phyloP scores from a whole-genome alignment of 768 basidiomycete genomes.

The Suillus bovinus region DNA sequence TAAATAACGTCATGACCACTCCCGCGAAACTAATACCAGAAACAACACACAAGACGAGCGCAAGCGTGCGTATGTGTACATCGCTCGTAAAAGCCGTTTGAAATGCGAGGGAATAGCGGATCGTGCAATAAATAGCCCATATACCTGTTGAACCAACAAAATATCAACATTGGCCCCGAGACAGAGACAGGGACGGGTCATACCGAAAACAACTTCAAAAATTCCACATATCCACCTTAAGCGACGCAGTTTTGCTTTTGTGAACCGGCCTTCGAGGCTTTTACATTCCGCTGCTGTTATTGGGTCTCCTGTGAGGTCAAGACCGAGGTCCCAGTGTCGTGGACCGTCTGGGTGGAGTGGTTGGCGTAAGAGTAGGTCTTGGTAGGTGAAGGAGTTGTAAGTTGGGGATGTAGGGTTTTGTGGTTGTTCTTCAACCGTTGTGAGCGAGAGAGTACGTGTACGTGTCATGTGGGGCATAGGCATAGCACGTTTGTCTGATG shows the following conservation, averaged over 20 bases:
- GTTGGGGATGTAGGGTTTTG: constrained; percentile 19
- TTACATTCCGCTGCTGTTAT: constrained; percentile 33
- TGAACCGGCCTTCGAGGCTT: constrained; percentile 26
- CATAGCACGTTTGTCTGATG: constrained; percentile 25
- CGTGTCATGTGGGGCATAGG: not conserved
- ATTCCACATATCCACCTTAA: constrained; percentile 29
- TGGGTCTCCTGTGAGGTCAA: constrained; percentile 33
- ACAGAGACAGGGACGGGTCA: constrained; percentile 14
- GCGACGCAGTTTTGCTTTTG: constrained; percentile 35
- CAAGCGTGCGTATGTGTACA: constrained; percentile 31
- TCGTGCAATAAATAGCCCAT: constrained; percentile 63
- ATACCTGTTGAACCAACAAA: constrained; percentile 34
- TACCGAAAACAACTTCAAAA: constrained; percentile 40
- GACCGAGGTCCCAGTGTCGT: constrained; percentile 30
- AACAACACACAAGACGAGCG: constrained; percentile 27
- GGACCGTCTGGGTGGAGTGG: constrained; percentile 45
- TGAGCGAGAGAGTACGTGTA: constrained; percentile 13
- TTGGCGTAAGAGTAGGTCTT: constrained; percentile 38
- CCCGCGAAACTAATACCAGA: constrained; percentile 26
- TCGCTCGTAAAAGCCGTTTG: constrained; percentile 43
- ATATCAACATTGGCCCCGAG: not conserved
- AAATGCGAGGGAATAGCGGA: constrained; percentile 68
- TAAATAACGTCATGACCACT: constrained; percentile 40
- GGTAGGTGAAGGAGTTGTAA: constrained; percentile 31
- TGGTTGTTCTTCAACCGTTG: constrained; percentile 2